Base-by-base conservation (phyloP, 805 yeast species). In the Cyberlindnera xylosilytica region DNA sequence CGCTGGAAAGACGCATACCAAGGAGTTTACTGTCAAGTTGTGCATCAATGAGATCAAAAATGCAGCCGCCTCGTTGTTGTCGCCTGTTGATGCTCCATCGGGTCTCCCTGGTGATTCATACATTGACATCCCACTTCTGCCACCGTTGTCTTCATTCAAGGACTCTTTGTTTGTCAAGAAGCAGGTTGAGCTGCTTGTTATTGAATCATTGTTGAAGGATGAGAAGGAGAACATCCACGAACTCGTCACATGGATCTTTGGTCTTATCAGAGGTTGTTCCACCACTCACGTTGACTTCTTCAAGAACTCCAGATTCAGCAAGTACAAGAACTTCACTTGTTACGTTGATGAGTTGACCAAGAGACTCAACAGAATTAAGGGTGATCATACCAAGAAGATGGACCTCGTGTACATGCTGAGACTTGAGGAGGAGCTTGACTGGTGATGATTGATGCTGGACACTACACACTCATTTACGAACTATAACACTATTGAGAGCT, bases 121-220 rank as follows among this genome's bases (percentile, higher is more conserved):
- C 34, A 33, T 58, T 13, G 60, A 60, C 34, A 55, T 61, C 18
- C 64, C 66, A 6, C 39, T 61, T 24, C 36, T 59, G 9, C 59
- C 63, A n/a, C 63, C 62, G 13, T 48, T 67, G 22, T 60, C 73
- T 2, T 57, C 71, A 3, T 54, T 61, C 30, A 62, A 61, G 32
- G 70, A 70, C 49, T 61, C 62, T 0, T 39, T 55, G 1, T 64
- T 59, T 44, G 62, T 68, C 1, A 61, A 62, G 45, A 54, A 68
- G 29, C 61, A 66, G 41, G 62, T 68, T 4, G 73, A 71, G 44
- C 38, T 65, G 16, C 34, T 62, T 9, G 51, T 67, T 4, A 45
- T 63, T 7, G 47, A 49, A 15, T 38, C 44, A 1, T 23, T 49
- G 16, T 6, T 19, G 18, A 36, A 30, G 23, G 16, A 39, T 3